Conservation (phyloP, 495 filamentous ascomycete species). For the Glonium stellatum region DNA sequence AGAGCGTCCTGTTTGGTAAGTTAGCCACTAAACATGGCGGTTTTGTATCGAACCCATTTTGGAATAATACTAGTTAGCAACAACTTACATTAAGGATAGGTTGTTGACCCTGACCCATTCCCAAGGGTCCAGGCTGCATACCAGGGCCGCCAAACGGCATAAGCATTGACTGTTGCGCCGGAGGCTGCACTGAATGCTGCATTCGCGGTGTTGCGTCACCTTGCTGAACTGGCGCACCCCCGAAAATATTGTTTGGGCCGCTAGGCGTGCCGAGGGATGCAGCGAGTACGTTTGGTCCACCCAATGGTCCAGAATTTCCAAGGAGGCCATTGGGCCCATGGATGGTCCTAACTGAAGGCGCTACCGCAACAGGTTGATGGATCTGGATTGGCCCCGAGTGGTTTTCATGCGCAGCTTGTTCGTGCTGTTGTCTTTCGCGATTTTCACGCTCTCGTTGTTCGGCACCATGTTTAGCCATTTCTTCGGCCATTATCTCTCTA, state of each 20-base stretch:
- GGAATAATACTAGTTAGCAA: too few relatives aligned
- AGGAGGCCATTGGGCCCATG: conserved; percentile 84
- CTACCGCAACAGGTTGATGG: conserved; percentile 76
- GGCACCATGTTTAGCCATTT: conserved; percentile 52
- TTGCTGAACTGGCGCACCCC: conserved; percentile 59
- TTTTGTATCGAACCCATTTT: background rate
- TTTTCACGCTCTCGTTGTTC: conserved; percentile 65
- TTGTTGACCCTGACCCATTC: conserved; percentile 65
- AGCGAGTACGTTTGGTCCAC: conserved; percentile 44
- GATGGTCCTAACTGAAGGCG: conserved; percentile 56
- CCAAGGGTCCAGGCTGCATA: conserved; percentile 21
- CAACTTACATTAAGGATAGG: conserved; percentile 81
- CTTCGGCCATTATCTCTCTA: conserved; percentile 39
- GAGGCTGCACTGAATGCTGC: conserved; percentile 36
- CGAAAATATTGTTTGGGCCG: conserved; percentile 59
- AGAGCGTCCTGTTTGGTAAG: conserved; percentile 68
- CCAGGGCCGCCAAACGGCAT: conserved; percentile 32
- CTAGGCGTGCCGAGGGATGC: conserved; percentile 60
- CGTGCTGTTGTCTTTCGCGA: conserved; percentile 44
- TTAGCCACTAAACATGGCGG: conserved; percentile 21
- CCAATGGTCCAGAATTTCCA: conserved; percentile 57
- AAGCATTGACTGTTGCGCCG: conserved; percentile 28
- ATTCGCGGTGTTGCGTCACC: conserved; percentile 35
- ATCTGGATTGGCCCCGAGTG: conserved; percentile 77
- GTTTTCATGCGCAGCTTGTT: conserved; percentile 65